Base-by-base conservation (phyloP, 768 basidiomycete genomes). In the Nidula microcarpa region DNA sequence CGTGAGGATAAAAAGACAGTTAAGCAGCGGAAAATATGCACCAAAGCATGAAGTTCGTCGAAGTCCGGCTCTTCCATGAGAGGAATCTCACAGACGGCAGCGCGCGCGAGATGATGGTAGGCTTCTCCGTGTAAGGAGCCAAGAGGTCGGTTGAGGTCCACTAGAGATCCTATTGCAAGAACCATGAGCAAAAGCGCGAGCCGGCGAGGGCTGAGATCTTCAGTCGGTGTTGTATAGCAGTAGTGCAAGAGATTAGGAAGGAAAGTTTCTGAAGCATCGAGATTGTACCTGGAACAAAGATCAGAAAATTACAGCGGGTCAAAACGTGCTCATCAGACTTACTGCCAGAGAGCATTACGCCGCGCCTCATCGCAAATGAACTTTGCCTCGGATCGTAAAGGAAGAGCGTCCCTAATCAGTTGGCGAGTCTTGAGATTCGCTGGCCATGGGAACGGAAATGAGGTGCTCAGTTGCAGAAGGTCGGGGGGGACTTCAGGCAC, bases 31-130 rank as follows among this genome's bases (percentile, higher is more conserved):
- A 32, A 48, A 55, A 14, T 37, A 60, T 66, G 43, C 65, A 86
- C 85, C 60, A 89, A 68, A 2, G 85, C 79, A 63, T 87, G 84
- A 34, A 89, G 75, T 45, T 84, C 81, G 61, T 88, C 86, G 53
- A 88, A 81, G 63, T 86, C 85, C 5, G 87, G 85, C 56, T 87
- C 85, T 59, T 86, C 85, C 79, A 86, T 85, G 49, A 89, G 73
- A 9, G 86, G 85, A 51, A 85, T 86, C 59, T 87, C 87, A 62
- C 86, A 88, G 34, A 86, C 79, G 33, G 84, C 77, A 4, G 85
- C 85, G 39, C 85, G 70, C 5, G 85, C 85, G 17, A 87, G 75
- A 61, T 82, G 83, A 65, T 86, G 84, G 56, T 84, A 86, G 0
- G 82, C 73, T 60, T 86, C 85, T 32, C 84, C 85, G 43, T 80